phyloP scores from a whole-genome alignment of 768 basidiomycete species.

The Pleurotus sapidus region DNA sequence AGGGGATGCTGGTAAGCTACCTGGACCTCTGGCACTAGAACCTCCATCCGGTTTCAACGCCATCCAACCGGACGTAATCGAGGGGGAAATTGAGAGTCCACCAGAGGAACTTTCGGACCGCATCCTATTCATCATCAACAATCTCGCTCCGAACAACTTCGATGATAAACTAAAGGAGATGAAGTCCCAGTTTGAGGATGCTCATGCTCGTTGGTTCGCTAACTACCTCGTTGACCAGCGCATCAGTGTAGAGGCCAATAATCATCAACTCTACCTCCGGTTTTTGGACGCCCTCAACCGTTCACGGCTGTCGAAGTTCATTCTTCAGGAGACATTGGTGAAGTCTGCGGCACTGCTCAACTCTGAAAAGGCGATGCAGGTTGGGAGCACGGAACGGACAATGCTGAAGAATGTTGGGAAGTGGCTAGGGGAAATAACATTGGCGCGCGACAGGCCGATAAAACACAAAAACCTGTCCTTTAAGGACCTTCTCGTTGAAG shows the following conservation, averaged over 20 bases:
- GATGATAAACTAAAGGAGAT: constrained; percentile 86
- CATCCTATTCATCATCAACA: constrained; percentile 97
- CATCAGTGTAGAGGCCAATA: constrained; percentile 94
- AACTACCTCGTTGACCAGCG: constrained; percentile 97
- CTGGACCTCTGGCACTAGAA: constrained; percentile 30
- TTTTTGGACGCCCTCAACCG: constrained; percentile 84
- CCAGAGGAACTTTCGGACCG: constrained; percentile 88
- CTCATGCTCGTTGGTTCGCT: constrained; percentile 92
- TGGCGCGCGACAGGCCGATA: constrained; percentile 91
- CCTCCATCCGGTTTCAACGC: constrained; percentile 66
- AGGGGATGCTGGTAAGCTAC: constrained; percentile 37
- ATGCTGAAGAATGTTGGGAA: constrained; percentile 91
- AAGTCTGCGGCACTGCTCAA: constrained; percentile 88
- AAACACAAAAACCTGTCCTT: constrained; percentile 91
- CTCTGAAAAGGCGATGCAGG: constrained; percentile 85
- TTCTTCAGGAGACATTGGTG: constrained; percentile 91
- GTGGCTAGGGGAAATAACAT: constrained; percentile 92
- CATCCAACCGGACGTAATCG: constrained; percentile 68
- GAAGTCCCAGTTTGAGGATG: constrained; percentile 77
- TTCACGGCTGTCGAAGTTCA: constrained; percentile 62
- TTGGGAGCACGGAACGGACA: constrained; percentile 72
- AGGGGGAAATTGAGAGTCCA: constrained; percentile 64
- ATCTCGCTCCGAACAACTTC: constrained; percentile 92
- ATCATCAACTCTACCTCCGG: constrained; percentile 91
- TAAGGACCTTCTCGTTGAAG: constrained; percentile 96